These are phyloP conservation scores for Penicillium sp. DNA, from an alignment of 2,329 filamentous ascomycete genomes.

Conservation along the genomic window DNA sequence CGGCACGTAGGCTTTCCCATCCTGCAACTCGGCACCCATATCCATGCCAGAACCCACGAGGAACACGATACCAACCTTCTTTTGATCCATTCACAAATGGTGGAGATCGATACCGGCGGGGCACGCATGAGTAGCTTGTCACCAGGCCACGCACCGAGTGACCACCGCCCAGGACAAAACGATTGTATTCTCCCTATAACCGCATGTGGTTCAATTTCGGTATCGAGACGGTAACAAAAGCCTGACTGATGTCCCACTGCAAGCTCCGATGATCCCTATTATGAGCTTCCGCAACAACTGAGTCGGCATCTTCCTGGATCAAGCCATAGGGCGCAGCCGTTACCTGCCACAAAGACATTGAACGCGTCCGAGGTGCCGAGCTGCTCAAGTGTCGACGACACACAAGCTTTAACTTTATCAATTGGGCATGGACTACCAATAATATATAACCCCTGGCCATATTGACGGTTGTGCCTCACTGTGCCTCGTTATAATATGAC, in stretches of 20 bases:
- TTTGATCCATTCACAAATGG: not conserved
- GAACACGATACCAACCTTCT: not conserved
- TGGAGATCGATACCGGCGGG: not conserved
- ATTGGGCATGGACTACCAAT: not conserved
- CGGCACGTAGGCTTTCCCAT: not conserved
- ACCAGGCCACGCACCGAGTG: not conserved
- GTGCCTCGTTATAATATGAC: not conserved
- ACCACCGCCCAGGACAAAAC: not conserved
- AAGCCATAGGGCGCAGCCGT: not conserved
- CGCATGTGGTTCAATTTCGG: not conserved
- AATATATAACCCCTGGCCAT: not conserved
- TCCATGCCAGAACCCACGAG: not conserved
- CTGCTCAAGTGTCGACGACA: not conserved
- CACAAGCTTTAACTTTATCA: not conserved
- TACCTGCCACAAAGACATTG: not conserved
- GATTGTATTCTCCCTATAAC: not conserved
- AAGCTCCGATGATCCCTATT: not conserved
- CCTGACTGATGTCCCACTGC: not conserved
- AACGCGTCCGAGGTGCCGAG: not conserved
- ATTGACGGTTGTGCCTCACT: not conserved
- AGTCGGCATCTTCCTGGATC: not conserved
- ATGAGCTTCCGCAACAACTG: not conserved
- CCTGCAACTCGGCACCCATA: not conserved
- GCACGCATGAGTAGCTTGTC: not conserved
- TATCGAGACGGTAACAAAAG: not conserved